These are phyloP conservation scores for Poterioochromonas sp. DNA, from an alignment of 352 stramenopile genomes.

Conservation along the genomic window DNA sequence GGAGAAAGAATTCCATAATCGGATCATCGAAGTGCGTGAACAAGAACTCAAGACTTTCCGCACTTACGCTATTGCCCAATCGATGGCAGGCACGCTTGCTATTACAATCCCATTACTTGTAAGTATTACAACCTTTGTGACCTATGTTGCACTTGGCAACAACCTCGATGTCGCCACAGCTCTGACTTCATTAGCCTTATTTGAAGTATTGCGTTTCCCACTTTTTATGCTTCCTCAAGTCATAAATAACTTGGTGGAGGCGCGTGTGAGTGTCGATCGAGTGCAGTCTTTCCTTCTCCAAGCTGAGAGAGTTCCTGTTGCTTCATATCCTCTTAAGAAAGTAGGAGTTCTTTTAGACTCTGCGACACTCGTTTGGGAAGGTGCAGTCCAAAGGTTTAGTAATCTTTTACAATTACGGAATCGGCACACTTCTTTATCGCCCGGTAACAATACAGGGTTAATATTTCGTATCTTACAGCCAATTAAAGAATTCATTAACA, in stretches of 20 bases:
- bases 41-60: slow-evolving; percentile 12
- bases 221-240: slow-evolving; percentile 89
- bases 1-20: slow-evolving; percentile 54
- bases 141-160: slow-evolving; percentile 26
- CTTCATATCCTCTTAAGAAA: not conserved
- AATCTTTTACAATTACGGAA: no score
- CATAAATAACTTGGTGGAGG: slow-evolving; percentile 86
- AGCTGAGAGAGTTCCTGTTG: slow-evolving; percentile 37
- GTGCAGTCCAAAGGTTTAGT: no score
- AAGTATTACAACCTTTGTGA: slow-evolving; percentile 4
- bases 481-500: no score
- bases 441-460: no score
- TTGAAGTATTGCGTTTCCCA: slow-evolving; percentile 93
- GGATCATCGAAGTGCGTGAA: slow-evolving; percentile 64
- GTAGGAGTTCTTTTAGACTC: slow-evolving; percentile 1
- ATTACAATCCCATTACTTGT: slow-evolving; percentile 75
- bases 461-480: no score
- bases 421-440: no score
- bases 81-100: slow-evolving; percentile 57
- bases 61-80: slow-evolving; percentile 34
- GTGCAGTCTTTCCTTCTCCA: slow-evolving; percentile 47
- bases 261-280: slow-evolving; percentile 55
- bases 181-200: slow-evolving; percentile 84
- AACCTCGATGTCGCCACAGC: slow-evolving; percentile 60
- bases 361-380: slow-evolving; percentile 32